Conservation (phyloP, 2,329 filamentous ascomycete genomes). For the Pezicula neosporulosa region DNA sequence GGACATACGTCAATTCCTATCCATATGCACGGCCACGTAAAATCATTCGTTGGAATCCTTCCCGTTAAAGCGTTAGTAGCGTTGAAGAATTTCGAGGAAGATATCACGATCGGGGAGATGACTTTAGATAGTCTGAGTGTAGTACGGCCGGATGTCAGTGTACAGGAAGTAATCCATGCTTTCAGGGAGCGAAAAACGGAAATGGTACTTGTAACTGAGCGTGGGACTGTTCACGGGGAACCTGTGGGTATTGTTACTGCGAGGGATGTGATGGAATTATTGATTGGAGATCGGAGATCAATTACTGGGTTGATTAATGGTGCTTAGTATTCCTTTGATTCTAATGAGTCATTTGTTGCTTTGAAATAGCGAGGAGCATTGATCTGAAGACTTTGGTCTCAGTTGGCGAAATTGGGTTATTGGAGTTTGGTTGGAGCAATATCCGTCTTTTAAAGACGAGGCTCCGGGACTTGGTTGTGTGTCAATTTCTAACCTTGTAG, state of each 20-base stretch:
- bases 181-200: constrained; percentile 98
- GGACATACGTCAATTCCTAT: constrained; percentile 94
- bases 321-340: no score
- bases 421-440: no score
- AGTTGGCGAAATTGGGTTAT: no score
- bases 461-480: no score
- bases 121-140: constrained; percentile 86
- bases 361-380: no score
- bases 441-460: neutral
- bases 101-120: constrained; percentile 79
- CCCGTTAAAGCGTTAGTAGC: constrained; percentile 96
- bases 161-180: constrained; percentile 94
- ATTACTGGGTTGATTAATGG: no score
- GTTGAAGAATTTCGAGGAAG: constrained; percentile 91
- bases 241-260: constrained; percentile 87
- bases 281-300: constrained; percentile 70
- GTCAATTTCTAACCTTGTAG: no score
- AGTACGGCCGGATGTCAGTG: constrained; percentile 88
- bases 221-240: constrained; percentile 73
- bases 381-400: no score
- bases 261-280: constrained; percentile 93
- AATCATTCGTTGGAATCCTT: constrained; percentile 92
- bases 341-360: no score
- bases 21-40: constrained; percentile 72
- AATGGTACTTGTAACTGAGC: constrained; percentile 90